Base-by-base conservation (phyloP, 495 filamentous ascomycete species). In the Filosporella fistucella region DNA sequence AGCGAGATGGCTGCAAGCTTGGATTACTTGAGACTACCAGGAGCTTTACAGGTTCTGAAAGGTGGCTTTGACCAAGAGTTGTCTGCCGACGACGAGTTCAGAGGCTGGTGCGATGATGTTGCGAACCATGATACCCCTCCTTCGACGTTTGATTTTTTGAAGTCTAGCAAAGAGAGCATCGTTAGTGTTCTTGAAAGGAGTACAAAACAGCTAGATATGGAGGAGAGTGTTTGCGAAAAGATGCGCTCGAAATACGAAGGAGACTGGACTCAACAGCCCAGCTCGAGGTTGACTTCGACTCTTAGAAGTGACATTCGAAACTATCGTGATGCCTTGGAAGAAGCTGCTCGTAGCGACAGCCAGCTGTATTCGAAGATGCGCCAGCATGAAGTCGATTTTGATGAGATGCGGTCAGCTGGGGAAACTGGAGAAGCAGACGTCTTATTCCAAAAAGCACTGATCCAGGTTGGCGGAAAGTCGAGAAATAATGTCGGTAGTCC, bases 191-290 rank as follows among this genome's bases (percentile, higher is more conserved):
- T 98, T 44, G 89, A 95, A 52, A 75, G 75, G 48, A 88, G 86
- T 58, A 84, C 79, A 32, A 95, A 93, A 57, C 86, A 91, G 56
- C 62, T 98, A 9, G 93, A 97, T 56, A 83, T 91, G 79, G 93
- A 98, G 64, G 94, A 96, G 68, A 93, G 86, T 45, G 90, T 97
- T 5, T 98, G 93, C 63, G 93, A 98, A 67, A 96, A 96, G 72
- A 98, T 98, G 93, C 80, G 93, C 41, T 94, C 90, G 2, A 98
- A 98, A 65, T 96, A 96, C 62, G 91, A 93, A 24, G 76, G 71
- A 10, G 93, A 96, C 36, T 98, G 93, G 93, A 96, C 88, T 16
- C 93, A 98, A 62, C 93, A 97, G 57, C 94, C 94, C 18, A 96
- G 90, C 59, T 85, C 84, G 25, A 74, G 89, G 51, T 76, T 98